A percentile compares a stretch with the other conserved stretches of the same genome.
Evolutionary conservation across 2,329 filamentous ascomycete species (phyloP).

Genomic region (Sporothrix mexicana): DNA sequence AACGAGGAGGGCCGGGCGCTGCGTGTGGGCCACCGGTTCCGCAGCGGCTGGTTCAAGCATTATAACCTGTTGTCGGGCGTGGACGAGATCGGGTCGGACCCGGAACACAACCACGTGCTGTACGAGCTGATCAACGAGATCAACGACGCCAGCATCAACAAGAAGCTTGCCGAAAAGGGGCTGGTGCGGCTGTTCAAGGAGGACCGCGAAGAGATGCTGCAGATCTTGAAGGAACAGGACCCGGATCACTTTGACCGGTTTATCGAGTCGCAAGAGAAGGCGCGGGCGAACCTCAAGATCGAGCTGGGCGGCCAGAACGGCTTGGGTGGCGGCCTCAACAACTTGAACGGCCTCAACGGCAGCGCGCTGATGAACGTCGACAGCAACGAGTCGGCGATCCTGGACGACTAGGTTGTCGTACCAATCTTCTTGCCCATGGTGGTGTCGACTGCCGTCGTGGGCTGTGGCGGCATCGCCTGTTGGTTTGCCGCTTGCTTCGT

Average conservation of each 20-base stretch:
- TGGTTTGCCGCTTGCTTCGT: neutral
- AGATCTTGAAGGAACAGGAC: constrained; percentile 63
- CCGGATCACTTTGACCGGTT: constrained; percentile 70
- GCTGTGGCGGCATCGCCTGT: neutral
- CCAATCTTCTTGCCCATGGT: neutral
- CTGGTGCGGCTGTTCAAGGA: constrained; percentile 67
- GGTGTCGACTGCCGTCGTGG: neutral
- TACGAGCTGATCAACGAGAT: constrained; percentile 68
- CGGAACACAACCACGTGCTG: constrained; percentile 59
- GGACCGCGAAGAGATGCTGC: constrained; percentile 57
- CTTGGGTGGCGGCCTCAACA: constrained; percentile 17
- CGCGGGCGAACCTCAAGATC: constrained; percentile 57
- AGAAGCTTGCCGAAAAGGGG: constrained; percentile 62
- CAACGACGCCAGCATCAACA: constrained; percentile 62
- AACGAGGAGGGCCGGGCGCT: constrained; percentile 64
- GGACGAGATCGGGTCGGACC: constrained; percentile 58
- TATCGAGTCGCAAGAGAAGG: constrained; percentile 65
- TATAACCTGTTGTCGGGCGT: constrained; percentile 56
- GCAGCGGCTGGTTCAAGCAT: constrained; percentile 59
- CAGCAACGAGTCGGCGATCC: constrained; percentile 27
- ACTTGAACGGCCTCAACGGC: neutral
- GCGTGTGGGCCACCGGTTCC: constrained; percentile 63
- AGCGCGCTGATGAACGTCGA: constrained; percentile 21
- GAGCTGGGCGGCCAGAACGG: constrained; percentile 19
- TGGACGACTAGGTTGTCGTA: constrained; percentile 19